Conservation (phyloP, 805 yeast genomes). For the Kluyveromyces lactis region DNA sequence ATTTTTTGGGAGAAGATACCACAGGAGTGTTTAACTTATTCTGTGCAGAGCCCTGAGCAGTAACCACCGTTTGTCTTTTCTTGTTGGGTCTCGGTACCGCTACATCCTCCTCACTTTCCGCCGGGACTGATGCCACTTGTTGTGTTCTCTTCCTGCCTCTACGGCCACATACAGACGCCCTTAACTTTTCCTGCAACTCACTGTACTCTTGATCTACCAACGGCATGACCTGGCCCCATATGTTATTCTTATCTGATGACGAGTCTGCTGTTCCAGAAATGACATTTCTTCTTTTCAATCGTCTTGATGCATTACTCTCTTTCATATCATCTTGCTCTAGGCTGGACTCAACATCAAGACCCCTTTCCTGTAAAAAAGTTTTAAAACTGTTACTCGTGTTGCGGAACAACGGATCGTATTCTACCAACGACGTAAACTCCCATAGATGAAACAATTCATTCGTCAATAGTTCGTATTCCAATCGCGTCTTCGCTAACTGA, state of each 20-base stretch:
- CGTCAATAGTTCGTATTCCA: conserved; percentile 40
- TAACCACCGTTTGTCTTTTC: not conserved
- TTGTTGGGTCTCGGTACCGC: conserved; percentile 1
- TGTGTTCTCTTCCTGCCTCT: not conserved
- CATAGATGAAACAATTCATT: conserved; percentile 58
- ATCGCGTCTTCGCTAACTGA: conserved; percentile 35
- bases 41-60: not conserved
- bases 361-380: conserved; percentile 27
- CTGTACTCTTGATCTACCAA: conserved; percentile 15
- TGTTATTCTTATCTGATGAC: not conserved
- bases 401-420: conserved; percentile 45
- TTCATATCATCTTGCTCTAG: conserved; percentile 30
- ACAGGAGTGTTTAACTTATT: not conserved
- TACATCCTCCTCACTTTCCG: not conserved
- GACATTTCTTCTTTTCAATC: conserved; percentile 12
- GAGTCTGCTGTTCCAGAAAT: conserved; percentile 3
- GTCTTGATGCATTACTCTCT: conserved; percentile 15
- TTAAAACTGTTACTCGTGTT: conserved; percentile 31
- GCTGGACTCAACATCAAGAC: conserved; percentile 28
- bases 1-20: no score
- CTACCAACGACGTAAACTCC: conserved; percentile 51
- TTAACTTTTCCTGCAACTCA: conserved; percentile 8
- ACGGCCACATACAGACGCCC: not conserved
- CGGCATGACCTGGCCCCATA: conserved; percentile 7
- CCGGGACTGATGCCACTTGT: not conserved